A percentile compares a stretch with the other conserved stretches of the same genome.
phyloP scores from a whole-genome alignment of 176 grass and related monocot genomes.

The Avena atlantica region DNA sequence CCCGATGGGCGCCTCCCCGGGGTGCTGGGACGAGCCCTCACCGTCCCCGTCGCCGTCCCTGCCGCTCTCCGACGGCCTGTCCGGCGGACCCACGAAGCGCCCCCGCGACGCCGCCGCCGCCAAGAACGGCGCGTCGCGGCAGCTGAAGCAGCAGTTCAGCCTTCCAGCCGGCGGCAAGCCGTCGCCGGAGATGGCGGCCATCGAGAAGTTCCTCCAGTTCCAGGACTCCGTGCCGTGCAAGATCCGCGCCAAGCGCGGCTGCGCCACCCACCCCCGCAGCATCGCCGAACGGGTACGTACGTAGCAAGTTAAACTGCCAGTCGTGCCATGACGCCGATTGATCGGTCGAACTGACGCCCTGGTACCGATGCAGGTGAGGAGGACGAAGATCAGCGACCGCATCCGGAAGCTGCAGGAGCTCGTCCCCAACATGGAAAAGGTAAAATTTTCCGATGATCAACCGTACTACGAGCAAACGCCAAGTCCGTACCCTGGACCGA shows the following conservation, averaged over 20 bases:
- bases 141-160: conserved; percentile 72
- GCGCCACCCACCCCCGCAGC: conserved; percentile 92
- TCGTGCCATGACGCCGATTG: neutral
- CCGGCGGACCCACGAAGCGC: conserved; percentile 44
- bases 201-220: conserved; percentile 79
- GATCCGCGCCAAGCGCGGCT: conserved; percentile 90
- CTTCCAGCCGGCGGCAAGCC: conserved; percentile 51
- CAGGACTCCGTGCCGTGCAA: conserved; percentile 86
- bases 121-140: conserved; percentile 44
- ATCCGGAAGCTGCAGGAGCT: conserved; percentile 94
- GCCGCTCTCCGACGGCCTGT: conserved; percentile 45
- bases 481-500: neutral
- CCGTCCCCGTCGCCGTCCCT: conserved; percentile 13
- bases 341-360: neutral
- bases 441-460: neutral
- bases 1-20: conserved; percentile 28
- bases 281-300: conserved; percentile 80
- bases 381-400: conserved; percentile 92
- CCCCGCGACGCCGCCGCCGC: conserved; percentile 35
- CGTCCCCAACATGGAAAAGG: conserved; percentile 99
- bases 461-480: neutral
- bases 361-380: conserved; percentile 60
- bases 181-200: conserved; percentile 59
- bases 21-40: conserved; percentile 62
- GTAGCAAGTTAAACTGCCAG: too few species aligned